These are phyloP conservation scores for Lactarius akahatsu DNA, from an alignment of 768 basidiomycete species.

Conservation along the genomic window DNA sequence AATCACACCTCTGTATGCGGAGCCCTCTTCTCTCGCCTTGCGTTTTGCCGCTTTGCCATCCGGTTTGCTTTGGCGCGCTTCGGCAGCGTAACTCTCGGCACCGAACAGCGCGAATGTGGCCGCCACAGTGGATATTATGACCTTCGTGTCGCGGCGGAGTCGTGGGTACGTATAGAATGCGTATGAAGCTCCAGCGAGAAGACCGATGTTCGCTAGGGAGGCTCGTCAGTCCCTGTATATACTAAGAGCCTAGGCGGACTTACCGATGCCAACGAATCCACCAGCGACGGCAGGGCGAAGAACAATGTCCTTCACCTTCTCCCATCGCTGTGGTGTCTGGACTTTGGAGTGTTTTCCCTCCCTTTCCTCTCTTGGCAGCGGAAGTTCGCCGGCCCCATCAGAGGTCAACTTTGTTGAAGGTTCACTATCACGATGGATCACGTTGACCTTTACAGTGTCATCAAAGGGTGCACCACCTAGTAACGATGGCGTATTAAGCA, in stretches of 20 bases:
- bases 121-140: slow-evolving; percentile 53
- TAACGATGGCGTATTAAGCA: slow-evolving; percentile 52
- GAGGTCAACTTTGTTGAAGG: slow-evolving; percentile 46
- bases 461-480: slow-evolving; percentile 41
- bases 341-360: slow-evolving; percentile 42
- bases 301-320: slow-evolving; percentile 50
- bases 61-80: slow-evolving; percentile 58
- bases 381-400: slow-evolving; percentile 4
- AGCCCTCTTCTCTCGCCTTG: slow-evolving; percentile 54
- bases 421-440: slow-evolving; percentile 42
- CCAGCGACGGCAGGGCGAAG: slow-evolving; percentile 69
- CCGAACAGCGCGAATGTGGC: slow-evolving; percentile 56
- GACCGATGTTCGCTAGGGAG: slow-evolving; percentile 63
- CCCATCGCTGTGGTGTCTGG: slow-evolving; percentile 55
- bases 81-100: slow-evolving; percentile 61
- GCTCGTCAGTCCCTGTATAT: slow-evolving; percentile 1
- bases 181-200: slow-evolving; percentile 61
- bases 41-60: slow-evolving; percentile 57
- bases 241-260: slow-evolving; percentile 30
- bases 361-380: slow-evolving; percentile 4
- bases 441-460: slow-evolving; percentile 53
- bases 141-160: slow-evolving; percentile 55
- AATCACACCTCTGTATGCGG: slow-evolving; percentile 48
- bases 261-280: slow-evolving; percentile 68
- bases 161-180: slow-evolving; percentile 61